Evolutionary conservation across 768 basidiomycete species (phyloP), one percentile per base, ranked within the genome.

Genomic region (Xanthoconium stramineum): DNA sequence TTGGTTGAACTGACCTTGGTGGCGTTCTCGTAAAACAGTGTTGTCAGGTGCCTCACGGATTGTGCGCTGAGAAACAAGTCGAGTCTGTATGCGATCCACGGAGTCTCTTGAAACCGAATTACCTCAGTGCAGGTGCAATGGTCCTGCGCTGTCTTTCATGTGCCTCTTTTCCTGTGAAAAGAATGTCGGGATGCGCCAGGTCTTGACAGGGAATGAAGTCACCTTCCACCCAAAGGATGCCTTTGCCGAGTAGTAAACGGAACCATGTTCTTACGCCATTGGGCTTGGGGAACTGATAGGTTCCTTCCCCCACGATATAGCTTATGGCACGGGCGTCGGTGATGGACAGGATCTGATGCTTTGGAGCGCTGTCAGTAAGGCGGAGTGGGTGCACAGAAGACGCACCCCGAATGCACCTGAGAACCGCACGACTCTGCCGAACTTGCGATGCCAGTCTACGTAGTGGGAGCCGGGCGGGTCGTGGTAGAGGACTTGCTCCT

Each of bases 201-300:
- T 36, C 40, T 48, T 48, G 59, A 15, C 47, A 46, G 8, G 50
- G 43, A 37, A 57, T 9, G 4, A 15, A 29, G 37, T 66, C 42
- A 80, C 84, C 85, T 79, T 86, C 85, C 12, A 84, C 76, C 80
- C 83, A 85, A 24, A 86, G 79, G 53, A 86, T 80, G 20, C 85
- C 84, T 68, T 84, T 77, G 13, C 85, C 85, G 7, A 84, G 73
- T 2, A 83, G 77, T 33, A 79, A 79, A 55, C 76, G 75, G 63
- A 86, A 86, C 85, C 85, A 86, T 15, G 78, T 78, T 56, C 84
- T 77, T 19, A 84, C 84, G 24, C 85, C 84, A 47, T 74, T 68
- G 10, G 84, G 82, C 67, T 86, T 86, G 4, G 84, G 84, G 60
- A 86, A 85, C 36, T 69, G 71, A 63, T 85, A 85, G 0, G 78